Evolutionary conservation across 148 eudicot species (phyloP).

Genomic region (Amaranthus hypochondriacus): DNA sequence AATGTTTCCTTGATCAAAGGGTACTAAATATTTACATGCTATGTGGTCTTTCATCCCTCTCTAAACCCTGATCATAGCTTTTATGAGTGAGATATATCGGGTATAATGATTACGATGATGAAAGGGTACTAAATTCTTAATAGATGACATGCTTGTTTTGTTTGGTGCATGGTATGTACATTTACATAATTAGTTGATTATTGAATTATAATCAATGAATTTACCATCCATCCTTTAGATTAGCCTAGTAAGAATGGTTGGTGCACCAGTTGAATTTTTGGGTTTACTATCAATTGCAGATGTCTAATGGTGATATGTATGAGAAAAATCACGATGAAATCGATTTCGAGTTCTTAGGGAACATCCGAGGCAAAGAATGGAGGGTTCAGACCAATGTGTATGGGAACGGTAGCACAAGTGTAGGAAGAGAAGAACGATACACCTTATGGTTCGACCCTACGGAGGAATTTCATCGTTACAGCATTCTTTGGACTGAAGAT

Average conservation of each 20-base stretch:
- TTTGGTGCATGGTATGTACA: too few species aligned
- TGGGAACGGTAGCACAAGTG: conserved; percentile 83
- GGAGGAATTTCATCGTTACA: conserved; percentile 77
- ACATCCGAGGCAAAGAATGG: conserved; percentile 88
- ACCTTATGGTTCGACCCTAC: conserved; percentile 91
- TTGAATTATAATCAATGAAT: not conserved
- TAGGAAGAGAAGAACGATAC: conserved; percentile 89
- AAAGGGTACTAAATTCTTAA: not conserved
- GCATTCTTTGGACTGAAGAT: conserved; percentile 77
- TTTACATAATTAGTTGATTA: not conserved
- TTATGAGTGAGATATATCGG: too few species aligned
- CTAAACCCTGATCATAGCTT: too few species aligned
- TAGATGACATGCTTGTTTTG: not conserved
- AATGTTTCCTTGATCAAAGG: too few species aligned
- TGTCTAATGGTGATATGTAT: conserved; percentile 86
- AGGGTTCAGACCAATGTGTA: conserved; percentile 87
- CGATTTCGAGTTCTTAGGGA: conserved; percentile 90
- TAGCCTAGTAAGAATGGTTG: not conserved
- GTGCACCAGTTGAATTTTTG: not conserved
- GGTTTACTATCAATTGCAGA: conserved; percentile 32
- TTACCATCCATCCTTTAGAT: too few species aligned
- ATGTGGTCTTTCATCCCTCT: too few species aligned
- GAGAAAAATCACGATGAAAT: conserved; percentile 82
- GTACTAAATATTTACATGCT: too few species aligned
- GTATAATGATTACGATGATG: too few species aligned